Base-by-base conservation (phyloP, 1,139 yeast genomes). In the Saccharomycopsis hybrid region DNA sequence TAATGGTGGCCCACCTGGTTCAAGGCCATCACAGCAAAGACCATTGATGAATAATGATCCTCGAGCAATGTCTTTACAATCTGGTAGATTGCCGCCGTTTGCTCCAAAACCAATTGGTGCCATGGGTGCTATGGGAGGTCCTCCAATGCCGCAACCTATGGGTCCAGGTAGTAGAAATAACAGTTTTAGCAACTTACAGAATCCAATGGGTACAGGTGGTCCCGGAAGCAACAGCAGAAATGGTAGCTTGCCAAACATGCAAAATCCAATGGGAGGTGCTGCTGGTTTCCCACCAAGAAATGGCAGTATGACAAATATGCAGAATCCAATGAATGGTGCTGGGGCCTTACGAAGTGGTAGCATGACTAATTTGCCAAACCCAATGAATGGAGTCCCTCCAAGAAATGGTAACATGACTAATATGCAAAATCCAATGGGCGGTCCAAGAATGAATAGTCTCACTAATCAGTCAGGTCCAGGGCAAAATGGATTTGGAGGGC, bases 21-120 rank as follows among this genome's bases (percentile, higher is more conserved):
- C 35, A 33, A 18, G 13, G 5, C 54, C 48, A 11, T 48, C 9
- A 51, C 54, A 50, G 28, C 51, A 46, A 25, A 39, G 50, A 32
- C 54, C 55, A n/a, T 45, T 49, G 43, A 39, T 27, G 33, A 29
- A 35, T 8, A 46, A 46, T 37, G 58, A 54, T 39, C 61, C 62
- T 7, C 43, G 61, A 31, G 55, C 64, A 5, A 60, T 60, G 64
- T 57, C 62, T 7, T 52, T 61, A 33, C 54, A 53, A 44, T 46
- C 43, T n/a, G 54, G 52, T 31, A 40, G 51, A 8, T 44, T 50
- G 31, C 53, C 53, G 3, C 53, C 52, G n/a, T 50, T 50, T 48
- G 52, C 54, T 5, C 54, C 52, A 13, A 47, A 47, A 41, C 46
- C 40, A 11, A 29, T 41, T 8, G 36, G 36, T 43, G 42, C 46